phyloP scores from a whole-genome alignment of 768 basidiomycete genomes.

The Termitomyces sp. region DNA sequence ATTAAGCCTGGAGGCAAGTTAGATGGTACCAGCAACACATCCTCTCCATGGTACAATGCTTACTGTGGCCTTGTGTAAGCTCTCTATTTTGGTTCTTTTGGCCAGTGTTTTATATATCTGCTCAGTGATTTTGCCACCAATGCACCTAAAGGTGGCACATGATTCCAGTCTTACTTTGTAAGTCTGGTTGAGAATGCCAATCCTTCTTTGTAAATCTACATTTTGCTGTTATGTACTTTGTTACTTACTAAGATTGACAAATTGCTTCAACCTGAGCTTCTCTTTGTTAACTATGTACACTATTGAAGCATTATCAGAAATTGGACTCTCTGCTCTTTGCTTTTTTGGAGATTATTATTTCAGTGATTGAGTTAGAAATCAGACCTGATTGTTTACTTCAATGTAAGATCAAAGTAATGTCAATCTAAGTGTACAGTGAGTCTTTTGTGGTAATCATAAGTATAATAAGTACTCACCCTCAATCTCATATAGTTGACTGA shows the following conservation, averaged over 20 bases:
- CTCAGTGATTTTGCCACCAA: constrained; percentile 46
- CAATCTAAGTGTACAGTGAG: no score
- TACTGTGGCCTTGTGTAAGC: constrained; percentile 46
- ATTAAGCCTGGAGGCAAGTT: constrained; percentile 66
- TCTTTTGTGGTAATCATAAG: no score
- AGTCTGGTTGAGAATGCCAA: constrained; percentile 48
- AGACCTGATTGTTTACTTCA: no score
- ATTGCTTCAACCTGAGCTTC: background rate
- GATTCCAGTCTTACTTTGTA: constrained; percentile 65
- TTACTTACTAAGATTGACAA: background rate
- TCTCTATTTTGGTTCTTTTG: background rate
- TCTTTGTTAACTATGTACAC: background rate
- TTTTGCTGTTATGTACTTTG: background rate
- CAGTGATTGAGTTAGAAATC: no score
- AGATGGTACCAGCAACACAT: constrained; percentile 56
- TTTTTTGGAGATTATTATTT: no score
- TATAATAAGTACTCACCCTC: no score
- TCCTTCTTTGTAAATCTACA: constrained; percentile 38
- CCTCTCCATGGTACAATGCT: constrained; percentile 46
- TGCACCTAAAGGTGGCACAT: constrained; percentile 59
- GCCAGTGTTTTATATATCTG: background rate
- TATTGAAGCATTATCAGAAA: background rate
- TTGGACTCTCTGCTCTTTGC: no score
- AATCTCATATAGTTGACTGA: no score
- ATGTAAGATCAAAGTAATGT: no score